Base-by-base conservation (phyloP, 2,329 filamentous ascomycete species). In the Seiridium unicorne region DNA sequence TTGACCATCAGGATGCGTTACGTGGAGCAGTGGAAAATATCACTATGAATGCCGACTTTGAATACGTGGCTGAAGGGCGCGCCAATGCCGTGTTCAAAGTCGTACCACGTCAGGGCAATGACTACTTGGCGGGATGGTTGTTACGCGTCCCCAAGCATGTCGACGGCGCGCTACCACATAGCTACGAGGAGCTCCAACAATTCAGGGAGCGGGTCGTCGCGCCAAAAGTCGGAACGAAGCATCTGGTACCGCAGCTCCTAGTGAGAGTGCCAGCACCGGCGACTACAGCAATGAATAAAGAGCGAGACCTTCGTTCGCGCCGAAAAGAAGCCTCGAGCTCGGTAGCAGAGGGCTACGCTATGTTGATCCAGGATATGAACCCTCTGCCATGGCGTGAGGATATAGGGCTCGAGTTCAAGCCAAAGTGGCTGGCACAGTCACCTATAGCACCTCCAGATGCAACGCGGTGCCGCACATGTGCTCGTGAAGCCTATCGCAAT, bases 371-470 rank as follows among this genome's bases (percentile, higher is more conserved):
- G 62, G 89, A 93, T 69, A 93, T 94, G 89, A 83, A 81, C 2
- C 77, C 79, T 32, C 61, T 64, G 26, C 53, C 72, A 9, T 8
- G 44, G 53, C 49, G 62, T 46, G 72, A 78, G 55, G 66, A 74
- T 5, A 70, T 61, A 10, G 63, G 90, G 38, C 77, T 91, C 59
- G 90, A 94, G 71, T 89, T 94, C 75, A 95, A 95, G 72, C 91
- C 91, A 11, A 95, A 95, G 74, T 95, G 91, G 91, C 83, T 95
- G 34, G 77, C 82, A 7, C 90, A 93, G 71, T 93, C 90, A 2
- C 90, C 88, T 3, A 87, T 85, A 44, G 90, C 91, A 0, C 91
- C 91, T 1, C 34, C 70, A 0, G 74, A 76, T 35, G 84, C 89
- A 46, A 82, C 79, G 55, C 81, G 89, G 55, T 95, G 91, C 75